A percentile compares a stretch with the other conserved stretches of the same genome.
phyloP scores from a whole-genome alignment of 257 asterid species.

The Primulina huaijiensis region DNA sequence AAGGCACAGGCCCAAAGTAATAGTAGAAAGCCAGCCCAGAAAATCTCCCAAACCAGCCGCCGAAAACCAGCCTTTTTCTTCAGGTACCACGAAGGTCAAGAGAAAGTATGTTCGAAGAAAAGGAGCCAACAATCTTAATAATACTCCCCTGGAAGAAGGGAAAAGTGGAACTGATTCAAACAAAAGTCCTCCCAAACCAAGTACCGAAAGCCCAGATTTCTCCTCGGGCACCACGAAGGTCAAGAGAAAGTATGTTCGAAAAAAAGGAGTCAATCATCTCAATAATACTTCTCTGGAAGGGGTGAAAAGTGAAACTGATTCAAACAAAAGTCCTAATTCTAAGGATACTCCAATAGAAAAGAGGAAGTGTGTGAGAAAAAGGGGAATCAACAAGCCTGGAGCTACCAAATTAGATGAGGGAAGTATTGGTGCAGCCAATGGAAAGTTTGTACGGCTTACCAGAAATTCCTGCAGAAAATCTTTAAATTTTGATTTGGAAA shows the following conservation, averaged over 20 bases:
- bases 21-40: slow-evolving; percentile 58
- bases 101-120: slow-evolving; percentile 58
- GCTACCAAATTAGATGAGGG: slow-evolving; percentile 34
- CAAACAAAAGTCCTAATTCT: slow-evolving; percentile 27
- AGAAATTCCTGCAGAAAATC: slow-evolving; percentile 64
- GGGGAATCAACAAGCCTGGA: slow-evolving; percentile 33
- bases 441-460: slow-evolving; percentile 25
- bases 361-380: slow-evolving; percentile 39
- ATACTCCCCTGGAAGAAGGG: slow-evolving; percentile 35
- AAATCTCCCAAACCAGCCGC: slow-evolving; percentile 41
- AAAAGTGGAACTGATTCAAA: slow-evolving; percentile 25
- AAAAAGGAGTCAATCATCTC: slow-evolving; percentile 29
- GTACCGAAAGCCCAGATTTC: background rate
- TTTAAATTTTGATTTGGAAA: slow-evolving; percentile 46
- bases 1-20: slow-evolving; percentile 93
- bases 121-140: slow-evolving; percentile 22
- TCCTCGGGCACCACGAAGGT: slow-evolving; percentile 34
- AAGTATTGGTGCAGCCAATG: slow-evolving; percentile 25
- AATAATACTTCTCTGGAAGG: slow-evolving; percentile 32
- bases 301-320: slow-evolving; percentile 28
- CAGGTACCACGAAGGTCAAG: slow-evolving; percentile 41
- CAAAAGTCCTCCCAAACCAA: slow-evolving; percentile 16
- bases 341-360: slow-evolving; percentile 32
- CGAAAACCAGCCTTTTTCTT: slow-evolving; percentile 34
- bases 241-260: slow-evolving; percentile 62